Evolutionary conservation across 2,329 filamentous ascomycete genomes (phyloP), one percentile per base, ranked within the genome.

Genomic region (Epichloe typhina): DNA sequence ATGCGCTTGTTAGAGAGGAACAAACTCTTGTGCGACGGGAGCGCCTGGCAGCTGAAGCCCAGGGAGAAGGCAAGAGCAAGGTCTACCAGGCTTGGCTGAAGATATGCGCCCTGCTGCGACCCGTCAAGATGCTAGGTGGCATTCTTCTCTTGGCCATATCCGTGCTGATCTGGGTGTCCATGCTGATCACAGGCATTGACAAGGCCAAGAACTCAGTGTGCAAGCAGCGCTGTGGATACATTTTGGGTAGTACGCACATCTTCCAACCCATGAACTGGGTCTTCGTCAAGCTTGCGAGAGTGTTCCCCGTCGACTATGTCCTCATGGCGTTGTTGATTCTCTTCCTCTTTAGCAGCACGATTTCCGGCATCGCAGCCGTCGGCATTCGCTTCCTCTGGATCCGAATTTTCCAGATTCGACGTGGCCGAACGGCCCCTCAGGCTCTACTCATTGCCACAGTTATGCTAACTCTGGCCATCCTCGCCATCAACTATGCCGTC

Each of bases 371-470:
- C 49, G 86, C 89, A 3, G 79, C 82, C 1, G 79, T 96, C 52
- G 93, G 93, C 44, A 95, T 98, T 60, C 86, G 93, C 57, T 95
- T 98, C 75, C 78, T 98, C 49, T 98, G 93, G 93, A 76, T 98
- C 59, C 84, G 80, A 52, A 82, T 98, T 61, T 97, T 97, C 76
- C 83, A 85, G 65, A 91, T 98, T 60, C 82, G 88, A 60, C 88
- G 85, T 62, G 88, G 89, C 31, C 82, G 90, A 58, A 97, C 91
- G 1, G 84, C 87, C 0, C 93, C 93, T 0, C 93, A 97, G 65
- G 93, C 91, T 1, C 75, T 98, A 6, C 79, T 98, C 50, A 82
- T 96, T 63, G 86, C 88, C 2, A 96, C 91, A 0, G 88, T 94
- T 11, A 82, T 98, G 72, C 76, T 98, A 45, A 91, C 88, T 0